Evolutionary conservation across 208 protist species (phyloP), one percentile per base, ranked within the genome.

Genomic region (Trypanosoma mega): DNA sequence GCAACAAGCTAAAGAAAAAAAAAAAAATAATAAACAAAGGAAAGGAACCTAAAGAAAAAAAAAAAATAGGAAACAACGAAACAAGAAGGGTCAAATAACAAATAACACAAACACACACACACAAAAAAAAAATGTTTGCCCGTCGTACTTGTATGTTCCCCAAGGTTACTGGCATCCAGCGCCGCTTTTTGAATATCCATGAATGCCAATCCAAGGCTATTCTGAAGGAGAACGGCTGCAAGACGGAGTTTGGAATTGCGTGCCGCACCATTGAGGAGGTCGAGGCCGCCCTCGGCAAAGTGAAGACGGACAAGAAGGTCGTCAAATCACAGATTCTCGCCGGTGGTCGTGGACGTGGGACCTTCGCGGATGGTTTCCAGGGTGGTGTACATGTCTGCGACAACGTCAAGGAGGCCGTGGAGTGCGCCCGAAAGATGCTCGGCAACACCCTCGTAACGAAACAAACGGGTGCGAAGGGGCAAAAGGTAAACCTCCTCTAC

Each of bases 321-420:
- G 92, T 99, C 33, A 99, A 99, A 80, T 97, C 98, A 47, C 98
- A 99, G 82, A 97, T 99, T 70, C 94, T 99, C 21, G 98, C 98
- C 29, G 99, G 99, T 62, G 98, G 99, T 37, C 96, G 99, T 74
- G 99, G 99, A 16, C 97, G 98, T 74, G 99, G 99, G 41, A 88
- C 75, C 43, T 99, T 99, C 74, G 85, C 87, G 46, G 98, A 94
- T 72, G 99, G 99, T 47, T 98, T 98, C 76, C 82, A 96, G 84
- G 88, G 91, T 30, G 91, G 92, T 61, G 91, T 98, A 72, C 85
- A 96, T 66, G 86, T 93, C 51, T 94, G 81, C 68, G 72, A 87
- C 53, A 89, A 69, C 31, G 70, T 90, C 39, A 75, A 72, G 33
- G 89, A 97, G 48, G 97, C 96, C 20, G 58, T 94, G 14, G 74